Percentiles rank a stretch among this genome's conserved stretches.
These are phyloP conservation scores for Fomitopsis palustris DNA, from an alignment of 1,284 basidiomycete genomes.

Conservation along the genomic window DNA sequence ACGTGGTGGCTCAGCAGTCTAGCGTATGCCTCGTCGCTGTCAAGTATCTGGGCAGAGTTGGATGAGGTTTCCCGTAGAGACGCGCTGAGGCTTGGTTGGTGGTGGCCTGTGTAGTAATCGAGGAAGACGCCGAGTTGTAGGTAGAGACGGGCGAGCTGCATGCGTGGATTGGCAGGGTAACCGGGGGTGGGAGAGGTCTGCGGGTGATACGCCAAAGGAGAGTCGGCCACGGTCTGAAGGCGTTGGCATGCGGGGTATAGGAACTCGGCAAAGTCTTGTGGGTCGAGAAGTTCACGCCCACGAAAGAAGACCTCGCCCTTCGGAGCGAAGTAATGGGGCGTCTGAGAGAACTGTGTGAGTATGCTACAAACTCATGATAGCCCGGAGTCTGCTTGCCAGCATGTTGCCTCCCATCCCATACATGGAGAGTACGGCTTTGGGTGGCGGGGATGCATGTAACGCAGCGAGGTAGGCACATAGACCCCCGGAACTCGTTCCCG, in stretches of 20 bases:
- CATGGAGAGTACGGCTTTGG: slow-evolving; percentile 50
- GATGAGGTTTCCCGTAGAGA: slow-evolving; percentile 28
- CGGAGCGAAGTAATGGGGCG: slow-evolving; percentile 34
- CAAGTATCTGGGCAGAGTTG: not conserved
- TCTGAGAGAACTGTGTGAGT: slow-evolving; percentile 18
- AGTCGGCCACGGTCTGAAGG: slow-evolving; percentile 37
- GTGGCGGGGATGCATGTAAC: slow-evolving; percentile 46
- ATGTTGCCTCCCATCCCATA: slow-evolving; percentile 64
- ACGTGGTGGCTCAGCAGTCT: slow-evolving; percentile 22
- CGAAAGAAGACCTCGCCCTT: slow-evolving; percentile 39
- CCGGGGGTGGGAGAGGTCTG: slow-evolving; percentile 44
- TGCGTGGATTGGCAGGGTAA: slow-evolving; percentile 57
- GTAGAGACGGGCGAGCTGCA: slow-evolving; percentile 54
- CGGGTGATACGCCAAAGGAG: slow-evolving; percentile 46
- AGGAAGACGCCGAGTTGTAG: slow-evolving; percentile 55
- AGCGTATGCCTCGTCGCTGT: not conserved
- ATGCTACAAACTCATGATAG: too few relatives aligned
- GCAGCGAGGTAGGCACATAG: slow-evolving; percentile 62
- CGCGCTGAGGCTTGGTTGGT: slow-evolving; percentile 49
- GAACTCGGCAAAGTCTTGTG: slow-evolving; percentile 25
- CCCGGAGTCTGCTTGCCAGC: slow-evolving; percentile 44
- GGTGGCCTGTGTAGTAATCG: slow-evolving; percentile 58
- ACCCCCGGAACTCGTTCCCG: slow-evolving; percentile 61
- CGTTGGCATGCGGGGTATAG: slow-evolving; percentile 29
- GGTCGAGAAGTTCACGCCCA: slow-evolving; percentile 38